Conservation (phyloP, 2,329 filamentous ascomycete species). For the Alternaria conjuncta region DNA sequence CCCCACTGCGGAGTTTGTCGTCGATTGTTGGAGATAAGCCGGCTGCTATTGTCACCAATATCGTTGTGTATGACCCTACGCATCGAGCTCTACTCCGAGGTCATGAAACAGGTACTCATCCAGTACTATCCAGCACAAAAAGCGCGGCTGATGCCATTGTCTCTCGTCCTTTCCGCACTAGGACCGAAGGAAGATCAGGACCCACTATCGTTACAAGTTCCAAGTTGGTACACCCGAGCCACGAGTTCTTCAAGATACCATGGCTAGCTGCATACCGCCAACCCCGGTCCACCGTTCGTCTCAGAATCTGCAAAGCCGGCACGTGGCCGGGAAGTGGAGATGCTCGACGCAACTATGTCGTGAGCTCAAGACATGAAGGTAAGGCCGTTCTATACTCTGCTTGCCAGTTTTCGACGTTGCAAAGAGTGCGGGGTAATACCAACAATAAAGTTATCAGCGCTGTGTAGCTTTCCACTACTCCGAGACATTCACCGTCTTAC, state of each 20-base stretch:
- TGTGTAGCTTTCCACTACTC: not conserved
- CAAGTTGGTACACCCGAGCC: not conserved
- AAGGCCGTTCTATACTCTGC: slow-evolving; percentile 8
- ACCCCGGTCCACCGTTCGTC: slow-evolving; percentile 7
- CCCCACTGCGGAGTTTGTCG: not conserved
- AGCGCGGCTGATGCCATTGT: not conserved
- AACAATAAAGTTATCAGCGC: not conserved
- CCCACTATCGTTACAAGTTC: slow-evolving; percentile 6
- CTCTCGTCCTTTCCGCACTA: not conserved
- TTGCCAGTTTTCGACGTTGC: slow-evolving; percentile 7
- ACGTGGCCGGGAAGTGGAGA: not conserved
- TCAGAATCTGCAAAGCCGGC: slow-evolving; percentile 11
- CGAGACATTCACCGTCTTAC: not conserved
- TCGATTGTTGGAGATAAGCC: not conserved
- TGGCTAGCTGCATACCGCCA: not conserved
- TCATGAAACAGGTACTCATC: not conserved
- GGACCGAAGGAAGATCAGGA: not conserved
- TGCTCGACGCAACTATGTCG: not conserved
- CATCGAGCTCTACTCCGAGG: not conserved
- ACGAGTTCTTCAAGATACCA: slow-evolving; percentile 2
- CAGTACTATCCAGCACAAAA: not conserved
- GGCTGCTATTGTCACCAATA: not conserved
- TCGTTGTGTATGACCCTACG: not conserved
- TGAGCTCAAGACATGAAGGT: slow-evolving; percentile 1
- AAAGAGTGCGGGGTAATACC: slow-evolving; percentile 1